Base-by-base conservation (phyloP, 139 green algal species). In the Haematococcus sp. region DNA sequence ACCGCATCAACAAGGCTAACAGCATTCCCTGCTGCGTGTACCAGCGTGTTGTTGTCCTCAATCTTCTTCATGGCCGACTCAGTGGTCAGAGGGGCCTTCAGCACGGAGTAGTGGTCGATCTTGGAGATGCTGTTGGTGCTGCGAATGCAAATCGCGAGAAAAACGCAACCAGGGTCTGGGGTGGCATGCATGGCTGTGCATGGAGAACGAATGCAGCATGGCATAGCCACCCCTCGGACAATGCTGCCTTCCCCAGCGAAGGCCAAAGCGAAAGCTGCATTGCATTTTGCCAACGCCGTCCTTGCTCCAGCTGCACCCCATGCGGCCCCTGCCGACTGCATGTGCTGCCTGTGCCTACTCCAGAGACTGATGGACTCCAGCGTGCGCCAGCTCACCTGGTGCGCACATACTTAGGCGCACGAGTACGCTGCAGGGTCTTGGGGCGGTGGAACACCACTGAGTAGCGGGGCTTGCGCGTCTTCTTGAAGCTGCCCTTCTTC, bases 21-120 rank as follows among this genome's bases (percentile, higher is more conserved):
- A n/a, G n/a, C n/a, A n/a, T n/a, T n/a, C n/a, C n/a, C n/a, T n/a
- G n/a, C n/a, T 55, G 46, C 46, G 46, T 17, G 17, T 67, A 94
- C 93, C 75, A 99, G 87, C 28, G 96, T 99, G 92, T 99, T 99
- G 92, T 99, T 97, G 87, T 99, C 95, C 86, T 99, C 96, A 81
- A 99, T 99, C 91, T 99, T 99, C 93, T 98, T 98, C 96, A 99
- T 99, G 17, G 96, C 96, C 30, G 91, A 97, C 88, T 99, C 96
- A 34, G 95, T 99, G 40, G 96, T 98, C 63, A 99, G 80, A 55
- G 96, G 96, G 83, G 82, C 97, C 90, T 98, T 98, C 70, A 99
- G 86, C 55, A 98, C 89, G 22, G 87, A 81, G 76, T 95, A 93
- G 22, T 88, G 63, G 77, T 97, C 92, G 60, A 98, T 81, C 81